Base-by-base conservation (phyloP, 768 basidiomycete genomes). In the Leccinum uliginosum region DNA sequence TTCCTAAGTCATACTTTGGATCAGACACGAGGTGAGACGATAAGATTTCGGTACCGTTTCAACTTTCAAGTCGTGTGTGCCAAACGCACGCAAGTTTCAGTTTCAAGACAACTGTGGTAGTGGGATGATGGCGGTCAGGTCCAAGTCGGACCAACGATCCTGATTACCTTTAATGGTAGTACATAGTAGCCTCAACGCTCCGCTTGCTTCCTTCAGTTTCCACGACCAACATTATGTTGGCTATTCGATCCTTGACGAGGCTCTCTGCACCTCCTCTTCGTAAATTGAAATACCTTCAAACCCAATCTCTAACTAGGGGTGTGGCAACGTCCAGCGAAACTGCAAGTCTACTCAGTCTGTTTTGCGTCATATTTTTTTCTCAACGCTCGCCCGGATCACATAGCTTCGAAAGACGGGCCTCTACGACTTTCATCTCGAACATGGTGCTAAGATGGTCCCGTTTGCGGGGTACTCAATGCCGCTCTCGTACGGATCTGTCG, bases 401-500 rank as follows among this genome's bases (percentile, higher is more conserved):
- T 49, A 84, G 80, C 73, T 84, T 30, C 70, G 61, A 54, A 83
- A 81, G 66, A 98, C 94, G 0, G 82, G 83, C 1, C 77, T 98
- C 4, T 93, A 95, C 65, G 91, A 94, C 67, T 95, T 94, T 68
- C 95, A 99, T 69, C 69, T 91, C 47, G 70, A 84, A 59, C 78
- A 89, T 70, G 86, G 80, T 17, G 96, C 88, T 1, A 95, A 95
- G 73, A 94, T 98, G 92, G 93, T 97, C 0, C 87, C 92, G 0
- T 99, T 98, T 72, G 97, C 93, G 3, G 96, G 96, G 6, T 98
- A 86, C 72, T 82, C 84, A 4, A 99, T 99, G 96, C 97, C 96
- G 0, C 78, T 99, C 45, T 71, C 82, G 3, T 99, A 98, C 66
- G 91, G 85, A 5, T 78, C 82, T 29, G 81, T 89, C 49, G 92